Evolutionary conservation across 495 filamentous ascomycete species (phyloP), one percentile per base, ranked within the genome.

Genomic region (Xylaria scruposa): DNA sequence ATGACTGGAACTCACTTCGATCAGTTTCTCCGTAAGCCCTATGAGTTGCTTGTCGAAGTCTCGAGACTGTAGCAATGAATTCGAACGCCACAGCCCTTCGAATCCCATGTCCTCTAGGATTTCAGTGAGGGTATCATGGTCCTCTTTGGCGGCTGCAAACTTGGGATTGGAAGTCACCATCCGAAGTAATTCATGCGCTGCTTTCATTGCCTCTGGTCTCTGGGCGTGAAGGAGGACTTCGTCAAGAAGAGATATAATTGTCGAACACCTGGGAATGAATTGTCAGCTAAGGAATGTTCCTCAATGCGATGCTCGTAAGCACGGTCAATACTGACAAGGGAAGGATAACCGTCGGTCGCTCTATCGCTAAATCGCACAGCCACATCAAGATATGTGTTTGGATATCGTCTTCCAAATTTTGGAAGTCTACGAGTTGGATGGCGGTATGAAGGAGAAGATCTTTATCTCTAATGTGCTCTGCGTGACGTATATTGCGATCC

Each of bases 41-140:
- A 86, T 83, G 70, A 85, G 85, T 71, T 83, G 81, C 70, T 83
- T 85, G 26, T 87, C 84, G 36, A 83, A 83, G 44, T 86, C 84
- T 67, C 83, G 82, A 26, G 76, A 70, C 15, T 81, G 69, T 33
- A 80, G 82, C 29, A 87, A 85, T 21, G 85, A 85, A 65, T 82
- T 84, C 13, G 81, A 82, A 10, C 83, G 81, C 84, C 85, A 89
- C 19, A 90, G 73, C 4, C 88, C 88, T 6, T 81, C 83, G 67
- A 90, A 88, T n/a, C 87, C 87, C 80, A 86, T 87, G 13, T 85
- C 85, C 44, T 88, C 85, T 24, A 89, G 77, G 5, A 84, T 77
- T 40, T 87, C 83, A 47, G 75, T 80, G 21, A 89, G 71, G 72
- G 79, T 76, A 21, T 78, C 77, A 17, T 76, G 78, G 68, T 81